Conservation (phyloP, 2,329 filamentous ascomycete genomes). For the Fonsecaea erecta region DNA sequence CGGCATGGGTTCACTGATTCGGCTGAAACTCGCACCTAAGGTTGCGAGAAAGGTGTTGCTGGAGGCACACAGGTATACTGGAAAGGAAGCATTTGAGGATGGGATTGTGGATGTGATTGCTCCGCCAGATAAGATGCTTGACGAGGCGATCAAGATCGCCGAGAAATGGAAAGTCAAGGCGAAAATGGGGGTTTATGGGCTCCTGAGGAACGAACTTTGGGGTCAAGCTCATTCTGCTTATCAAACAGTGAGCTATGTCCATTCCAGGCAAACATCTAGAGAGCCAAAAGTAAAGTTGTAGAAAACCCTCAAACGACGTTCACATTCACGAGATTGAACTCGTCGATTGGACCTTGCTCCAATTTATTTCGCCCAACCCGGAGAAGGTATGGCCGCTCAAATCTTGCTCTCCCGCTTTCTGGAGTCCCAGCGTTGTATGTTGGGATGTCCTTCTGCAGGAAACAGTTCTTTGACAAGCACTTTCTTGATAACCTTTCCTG, state of each 20-base stretch:
- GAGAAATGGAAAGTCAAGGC: constrained; percentile 46
- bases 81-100: constrained; percentile 55
- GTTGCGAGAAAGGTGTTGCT: constrained; percentile 60
- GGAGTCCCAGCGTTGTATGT: constrained; percentile 38
- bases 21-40: constrained; percentile 56
- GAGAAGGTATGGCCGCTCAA: not conserved
- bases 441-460: constrained; percentile 33
- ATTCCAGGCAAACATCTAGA: constrained; percentile 49
- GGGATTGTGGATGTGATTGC: constrained; percentile 59
- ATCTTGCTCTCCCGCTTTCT: not conserved
- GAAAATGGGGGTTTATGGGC: constrained; percentile 51
- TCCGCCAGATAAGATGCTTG: constrained; percentile 54
- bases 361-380: not conserved
- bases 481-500: constrained; percentile 57
- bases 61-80: constrained; percentile 60
- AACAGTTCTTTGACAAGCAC: constrained; percentile 46
- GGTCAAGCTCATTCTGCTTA: constrained; percentile 58
- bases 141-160: constrained; percentile 51
- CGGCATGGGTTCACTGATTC: constrained; percentile 57
- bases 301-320: constrained; percentile 1
- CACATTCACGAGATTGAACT: not conserved
- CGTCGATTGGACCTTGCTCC: not conserved
- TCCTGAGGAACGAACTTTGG: constrained; percentile 58
- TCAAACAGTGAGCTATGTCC: constrained; percentile 57
- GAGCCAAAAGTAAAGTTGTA: constrained; percentile 55